Percentiles rank a stretch among this genome's conserved stretches.
Evolutionary conservation across 2,329 filamentous ascomycete genomes (phyloP).

Genomic region (Colletotrichum endophyticum): DNA sequence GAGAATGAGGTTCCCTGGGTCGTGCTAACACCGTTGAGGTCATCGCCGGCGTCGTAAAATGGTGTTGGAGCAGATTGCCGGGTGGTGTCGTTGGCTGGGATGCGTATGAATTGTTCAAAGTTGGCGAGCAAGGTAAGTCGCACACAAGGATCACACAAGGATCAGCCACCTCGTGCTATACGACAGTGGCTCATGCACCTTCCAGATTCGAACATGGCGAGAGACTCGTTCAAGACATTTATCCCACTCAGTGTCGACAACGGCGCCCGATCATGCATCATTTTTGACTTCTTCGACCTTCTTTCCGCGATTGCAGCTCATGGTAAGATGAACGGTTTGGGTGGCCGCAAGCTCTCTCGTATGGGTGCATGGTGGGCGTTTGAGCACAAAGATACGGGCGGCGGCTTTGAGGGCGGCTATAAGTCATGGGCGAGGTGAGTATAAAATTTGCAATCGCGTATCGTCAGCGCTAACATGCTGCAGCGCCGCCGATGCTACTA

Average conservation of each 20-base stretch:
- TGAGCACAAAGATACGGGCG: conserved; percentile 84
- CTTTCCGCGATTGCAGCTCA: conserved; percentile 90
- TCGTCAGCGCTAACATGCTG: conserved; percentile 31
- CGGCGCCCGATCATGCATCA: conserved; percentile 82
- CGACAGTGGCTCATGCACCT: neutral
- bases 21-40: conserved; percentile 59
- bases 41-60: conserved; percentile 92
- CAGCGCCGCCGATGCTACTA: conserved; percentile 92
- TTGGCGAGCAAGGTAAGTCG: conserved; percentile 85
- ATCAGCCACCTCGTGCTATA: neutral
- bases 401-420: conserved; percentile 94
- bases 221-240: conserved; percentile 95
- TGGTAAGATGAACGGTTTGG: conserved; percentile 90
- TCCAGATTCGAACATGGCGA: conserved; percentile 86
- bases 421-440: conserved; percentile 81
- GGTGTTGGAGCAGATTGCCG: conserved; percentile 94
- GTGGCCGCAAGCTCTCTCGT: conserved; percentile 90
- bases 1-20: conserved; percentile 18
- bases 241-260: conserved; percentile 93
- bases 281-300: conserved; percentile 96
- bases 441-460: neutral
- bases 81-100: conserved; percentile 97
- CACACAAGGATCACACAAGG: neutral
- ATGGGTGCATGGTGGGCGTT: conserved; percentile 99
- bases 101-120: conserved; percentile 93